These are phyloP conservation scores for Pseudotulostoma volvatum DNA, from an alignment of 495 filamentous ascomycete genomes.

Conservation along the genomic window DNA sequence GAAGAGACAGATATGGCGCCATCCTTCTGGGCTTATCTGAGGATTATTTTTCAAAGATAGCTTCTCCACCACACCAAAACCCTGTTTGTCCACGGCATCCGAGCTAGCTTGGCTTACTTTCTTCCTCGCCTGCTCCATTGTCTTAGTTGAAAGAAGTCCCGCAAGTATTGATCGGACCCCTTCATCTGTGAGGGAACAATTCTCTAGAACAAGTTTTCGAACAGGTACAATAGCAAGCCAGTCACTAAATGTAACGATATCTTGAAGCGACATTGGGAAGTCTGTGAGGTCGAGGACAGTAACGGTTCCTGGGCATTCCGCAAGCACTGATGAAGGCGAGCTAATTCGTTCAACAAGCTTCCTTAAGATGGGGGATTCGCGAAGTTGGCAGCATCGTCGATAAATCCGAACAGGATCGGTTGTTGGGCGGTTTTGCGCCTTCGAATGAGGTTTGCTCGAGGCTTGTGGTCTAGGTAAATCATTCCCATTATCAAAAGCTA, in stretches of 20 bases:
- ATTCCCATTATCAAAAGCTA: slow-evolving; percentile 39
- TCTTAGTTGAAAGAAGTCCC: slow-evolving; percentile 67
- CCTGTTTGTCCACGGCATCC: slow-evolving; percentile 19
- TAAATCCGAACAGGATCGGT: slow-evolving; percentile 90
- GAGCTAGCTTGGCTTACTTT: slow-evolving; percentile 5
- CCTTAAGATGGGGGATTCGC: slow-evolving; percentile 79
- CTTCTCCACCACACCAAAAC: slow-evolving; percentile 63
- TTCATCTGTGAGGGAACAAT: slow-evolving; percentile 73
- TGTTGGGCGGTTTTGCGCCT: slow-evolving; percentile 54
- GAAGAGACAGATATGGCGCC: slow-evolving; percentile 83
- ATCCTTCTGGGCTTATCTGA: slow-evolving; percentile 71
- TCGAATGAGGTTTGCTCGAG: slow-evolving; percentile 20
- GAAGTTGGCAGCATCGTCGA: slow-evolving; percentile 78
- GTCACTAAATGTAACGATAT: slow-evolving; percentile 75
- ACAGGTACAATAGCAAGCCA: slow-evolving; percentile 90
- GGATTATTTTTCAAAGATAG: slow-evolving; percentile 78
- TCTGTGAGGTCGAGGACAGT: slow-evolving; percentile 68
- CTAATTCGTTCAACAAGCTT: slow-evolving; percentile 75
- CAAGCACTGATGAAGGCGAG: slow-evolving; percentile 42
- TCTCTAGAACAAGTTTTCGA: slow-evolving; percentile 66
- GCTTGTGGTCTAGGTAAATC: slow-evolving; percentile 24
- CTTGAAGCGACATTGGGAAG: slow-evolving; percentile 65
- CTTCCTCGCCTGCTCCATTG: slow-evolving; percentile 34
- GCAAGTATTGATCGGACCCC: slow-evolving; percentile 74
- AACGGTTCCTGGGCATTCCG: slow-evolving; percentile 51